These are phyloP conservation scores for Populus davidiana DNA, from an alignment of 345 rosid genomes.

Conservation along the genomic window DNA sequence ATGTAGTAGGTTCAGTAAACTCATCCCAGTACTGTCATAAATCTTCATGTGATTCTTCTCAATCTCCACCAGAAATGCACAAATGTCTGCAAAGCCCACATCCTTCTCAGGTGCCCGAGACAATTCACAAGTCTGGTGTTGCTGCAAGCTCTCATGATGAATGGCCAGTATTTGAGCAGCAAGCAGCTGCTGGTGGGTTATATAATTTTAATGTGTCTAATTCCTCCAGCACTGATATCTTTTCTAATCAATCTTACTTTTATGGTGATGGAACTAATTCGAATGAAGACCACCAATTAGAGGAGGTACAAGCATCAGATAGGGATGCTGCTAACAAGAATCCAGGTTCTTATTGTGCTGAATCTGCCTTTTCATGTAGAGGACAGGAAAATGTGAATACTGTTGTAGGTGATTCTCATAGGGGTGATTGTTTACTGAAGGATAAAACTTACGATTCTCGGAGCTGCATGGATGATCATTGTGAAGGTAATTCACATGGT, in stretches of 20 bases:
- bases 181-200: slow-evolving; percentile 19
- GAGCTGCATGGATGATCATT: slow-evolving; percentile 1
- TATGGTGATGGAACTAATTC: slow-evolving; percentile 12
- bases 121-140: slow-evolving; percentile 7
- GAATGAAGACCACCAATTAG: slow-evolving; percentile 12
- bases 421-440: slow-evolving; percentile 11
- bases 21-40: slow-evolving; percentile 9
- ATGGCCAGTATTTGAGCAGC: slow-evolving; percentile 26
- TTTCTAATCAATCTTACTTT: slow-evolving; percentile 6
- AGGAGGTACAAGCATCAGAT: slow-evolving; percentile 18
- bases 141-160: slow-evolving; percentile 21
- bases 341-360: not conserved
- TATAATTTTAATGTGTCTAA: slow-evolving; percentile 8
- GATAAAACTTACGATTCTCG: slow-evolving; percentile 11
- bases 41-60: slow-evolving; percentile 7
- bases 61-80: slow-evolving; percentile 9
- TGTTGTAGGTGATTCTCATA: slow-evolving; percentile 16
- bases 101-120: slow-evolving; percentile 6
- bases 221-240: slow-evolving; percentile 4
- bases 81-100: slow-evolving; percentile 14
- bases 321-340: slow-evolving; percentile 13
- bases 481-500: slow-evolving; percentile 28
- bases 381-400: slow-evolving; percentile 13
- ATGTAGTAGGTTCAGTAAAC: slow-evolving; percentile 9
- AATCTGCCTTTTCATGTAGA: slow-evolving; percentile 18